Percentiles rank a stretch among this genome's conserved stretches.
Conservation (phyloP, 2,329 filamentous ascomycete genomes). For the Sphaerulina populicola region DNA sequence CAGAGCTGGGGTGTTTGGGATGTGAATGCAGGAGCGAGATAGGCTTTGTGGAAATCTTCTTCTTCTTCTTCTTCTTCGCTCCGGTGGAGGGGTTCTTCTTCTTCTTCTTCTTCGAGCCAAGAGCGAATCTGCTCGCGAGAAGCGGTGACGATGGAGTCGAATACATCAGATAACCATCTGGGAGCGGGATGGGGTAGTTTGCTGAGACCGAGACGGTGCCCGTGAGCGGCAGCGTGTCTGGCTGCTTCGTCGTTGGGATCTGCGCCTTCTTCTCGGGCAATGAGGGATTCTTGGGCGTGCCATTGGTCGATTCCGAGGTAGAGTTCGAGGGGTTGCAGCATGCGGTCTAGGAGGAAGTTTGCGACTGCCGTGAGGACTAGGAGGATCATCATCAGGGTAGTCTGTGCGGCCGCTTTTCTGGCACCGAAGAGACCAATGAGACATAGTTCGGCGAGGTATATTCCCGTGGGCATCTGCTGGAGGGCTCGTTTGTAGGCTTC, state of each 20-base stretch:
- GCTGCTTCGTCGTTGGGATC: constrained; percentile 25
- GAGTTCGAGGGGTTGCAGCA: constrained; percentile 28
- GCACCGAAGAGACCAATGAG: constrained; percentile 41
- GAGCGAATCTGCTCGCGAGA: constrained; percentile 19
- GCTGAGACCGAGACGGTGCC: constrained; percentile 26
- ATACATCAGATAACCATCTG: constrained; percentile 24
- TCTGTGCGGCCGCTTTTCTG: constrained; percentile 35
- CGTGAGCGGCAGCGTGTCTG: constrained; percentile 28
- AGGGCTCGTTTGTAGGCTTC: constrained; percentile 41
- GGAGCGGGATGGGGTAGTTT: constrained; percentile 22
- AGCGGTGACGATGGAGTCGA: constrained; percentile 26
- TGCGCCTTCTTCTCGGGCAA: constrained; percentile 27
- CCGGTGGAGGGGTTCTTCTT: too few species aligned
- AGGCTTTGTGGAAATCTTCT: constrained; percentile 35
- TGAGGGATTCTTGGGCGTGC: constrained; percentile 26
- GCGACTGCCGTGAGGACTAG: constrained; percentile 32
- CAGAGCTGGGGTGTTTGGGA: constrained; percentile 39
- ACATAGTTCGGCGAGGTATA: constrained; percentile 44
- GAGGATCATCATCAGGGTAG: constrained; percentile 38
- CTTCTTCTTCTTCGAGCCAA: constrained; percentile 20
- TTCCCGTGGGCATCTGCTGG: constrained; percentile 41
- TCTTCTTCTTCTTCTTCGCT: constrained; percentile 15
- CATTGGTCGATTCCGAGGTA: constrained; percentile 30
- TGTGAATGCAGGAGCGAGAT: constrained; percentile 39
- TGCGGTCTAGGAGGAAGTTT: constrained; percentile 28